Conservation (phyloP, 1,284 basidiomycete genomes). For the Rhodofomes roseus region DNA sequence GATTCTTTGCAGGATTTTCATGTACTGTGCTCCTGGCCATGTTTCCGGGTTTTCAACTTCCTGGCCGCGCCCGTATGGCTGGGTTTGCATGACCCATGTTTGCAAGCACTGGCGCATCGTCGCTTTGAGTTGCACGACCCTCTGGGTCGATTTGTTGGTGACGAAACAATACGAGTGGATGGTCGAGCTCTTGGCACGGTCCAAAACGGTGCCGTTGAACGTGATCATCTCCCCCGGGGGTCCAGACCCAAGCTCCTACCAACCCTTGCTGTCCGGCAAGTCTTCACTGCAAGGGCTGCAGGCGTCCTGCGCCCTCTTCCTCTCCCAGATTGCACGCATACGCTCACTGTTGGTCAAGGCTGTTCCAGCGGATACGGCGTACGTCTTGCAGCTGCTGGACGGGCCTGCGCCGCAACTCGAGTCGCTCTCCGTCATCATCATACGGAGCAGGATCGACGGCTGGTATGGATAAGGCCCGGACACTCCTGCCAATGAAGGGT, state of each 20-base stretch:
- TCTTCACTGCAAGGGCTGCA: not conserved
- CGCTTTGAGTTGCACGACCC: not conserved
- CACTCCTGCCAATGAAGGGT: too few species aligned
- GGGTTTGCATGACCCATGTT: not conserved
- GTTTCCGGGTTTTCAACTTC: too few species aligned
- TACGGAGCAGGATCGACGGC: too few species aligned
- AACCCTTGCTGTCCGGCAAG: not conserved
- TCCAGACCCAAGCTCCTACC: too few species aligned
- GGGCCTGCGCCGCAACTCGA: not conserved
- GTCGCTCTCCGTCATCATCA: not conserved
- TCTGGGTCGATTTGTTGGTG: not conserved
- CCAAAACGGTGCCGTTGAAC: not conserved
- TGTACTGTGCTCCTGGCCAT: too few species aligned
- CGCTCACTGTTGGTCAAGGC: not conserved
- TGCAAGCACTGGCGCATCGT: not conserved
- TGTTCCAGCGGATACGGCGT: too few species aligned
- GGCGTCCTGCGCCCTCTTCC: not conserved
- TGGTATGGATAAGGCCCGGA: too few species aligned
- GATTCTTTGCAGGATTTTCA: too few species aligned
- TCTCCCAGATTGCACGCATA: not conserved
- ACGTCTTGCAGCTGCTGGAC: not conserved
- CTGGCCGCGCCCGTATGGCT: too few species aligned
- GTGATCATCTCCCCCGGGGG: not conserved
- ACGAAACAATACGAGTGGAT: not conserved
- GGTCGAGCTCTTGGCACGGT: not conserved